phyloP scores from a whole-genome alignment of 2,329 filamentous ascomycete genomes.

The Paracoccidioides lutzii region DNA sequence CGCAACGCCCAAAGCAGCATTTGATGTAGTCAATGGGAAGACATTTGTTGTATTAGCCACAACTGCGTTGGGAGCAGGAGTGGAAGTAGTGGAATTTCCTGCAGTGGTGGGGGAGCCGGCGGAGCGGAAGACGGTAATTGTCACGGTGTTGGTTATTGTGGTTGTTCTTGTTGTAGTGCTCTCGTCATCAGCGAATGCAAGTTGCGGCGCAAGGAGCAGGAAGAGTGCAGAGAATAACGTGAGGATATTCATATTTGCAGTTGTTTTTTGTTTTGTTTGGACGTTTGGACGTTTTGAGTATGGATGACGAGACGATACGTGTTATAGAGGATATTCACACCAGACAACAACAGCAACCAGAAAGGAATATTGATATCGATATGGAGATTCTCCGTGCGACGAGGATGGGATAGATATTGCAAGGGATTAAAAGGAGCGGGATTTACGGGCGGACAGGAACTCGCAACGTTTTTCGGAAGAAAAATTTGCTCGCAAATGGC shows the following conservation, averaged over 20 bases:
- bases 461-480: no score
- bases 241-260: conserved; percentile 26
- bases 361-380: no score
- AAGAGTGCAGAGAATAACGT: conserved; percentile 23
- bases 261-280: background rate
- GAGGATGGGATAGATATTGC: no score
- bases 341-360: no score
- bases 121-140: conserved; percentile 17
- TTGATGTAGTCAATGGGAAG: conserved; percentile 7
- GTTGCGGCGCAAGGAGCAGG: conserved; percentile 20
- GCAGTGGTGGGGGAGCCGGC: conserved; percentile 10
- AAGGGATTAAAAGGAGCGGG: no score
- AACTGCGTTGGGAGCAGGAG: background rate
- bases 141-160: conserved; percentile 35
- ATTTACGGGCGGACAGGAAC: no score
- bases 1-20: conserved; percentile 8
- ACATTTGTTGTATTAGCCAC: conserved; percentile 1
- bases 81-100: conserved; percentile 12
- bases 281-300: background rate
- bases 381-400: no score
- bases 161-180: conserved; percentile 26
- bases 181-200: conserved; percentile 18
- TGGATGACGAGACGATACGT: no score
- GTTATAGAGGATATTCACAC: no score
- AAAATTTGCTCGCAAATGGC: no score